Conservation (phyloP, 768 basidiomycete species). For the Lentinula aciculospora region DNA sequence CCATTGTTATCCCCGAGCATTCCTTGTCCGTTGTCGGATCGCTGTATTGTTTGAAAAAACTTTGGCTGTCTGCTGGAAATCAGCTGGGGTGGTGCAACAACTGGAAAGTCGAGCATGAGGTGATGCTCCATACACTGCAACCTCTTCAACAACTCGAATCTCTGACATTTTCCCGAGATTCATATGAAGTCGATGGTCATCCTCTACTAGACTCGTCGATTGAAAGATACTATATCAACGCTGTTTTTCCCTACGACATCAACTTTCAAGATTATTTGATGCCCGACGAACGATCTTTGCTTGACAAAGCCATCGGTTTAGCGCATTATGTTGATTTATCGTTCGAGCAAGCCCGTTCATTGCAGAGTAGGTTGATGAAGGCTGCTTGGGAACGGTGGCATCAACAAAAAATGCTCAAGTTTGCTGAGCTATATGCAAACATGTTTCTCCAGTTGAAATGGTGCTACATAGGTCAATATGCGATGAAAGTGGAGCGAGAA, state of each 20-base stretch:
- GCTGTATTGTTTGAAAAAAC: slow-evolving; percentile 14
- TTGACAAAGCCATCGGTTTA: slow-evolving; percentile 1
- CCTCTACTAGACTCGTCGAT: slow-evolving; percentile 16
- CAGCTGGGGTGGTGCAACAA: slow-evolving; percentile 16
- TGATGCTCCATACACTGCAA: slow-evolving; percentile 13
- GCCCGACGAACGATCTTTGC: neutral
- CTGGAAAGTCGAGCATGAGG: slow-evolving; percentile 21
- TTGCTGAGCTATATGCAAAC: slow-evolving; percentile 14
- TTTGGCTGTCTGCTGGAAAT: slow-evolving; percentile 24
- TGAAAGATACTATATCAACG: slow-evolving; percentile 19
- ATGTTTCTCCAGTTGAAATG: slow-evolving; percentile 11
- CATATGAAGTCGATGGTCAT: slow-evolving; percentile 19
- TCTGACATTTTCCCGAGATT: slow-evolving; percentile 24
- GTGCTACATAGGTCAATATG: slow-evolving; percentile 5
- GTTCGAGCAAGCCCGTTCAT: slow-evolving; percentile 3
- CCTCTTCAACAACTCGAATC: slow-evolving; percentile 18
- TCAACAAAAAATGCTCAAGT: slow-evolving; percentile 14
- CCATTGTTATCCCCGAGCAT: slow-evolving; percentile 11
- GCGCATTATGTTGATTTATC: neutral
- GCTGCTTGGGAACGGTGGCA: slow-evolving; percentile 27
- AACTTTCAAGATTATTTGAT: slow-evolving; percentile 2
- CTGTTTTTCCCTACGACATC: slow-evolving; percentile 13
- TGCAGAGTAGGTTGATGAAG: slow-evolving; percentile 2
- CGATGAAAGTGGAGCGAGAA: neutral
- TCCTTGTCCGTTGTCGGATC: slow-evolving; percentile 16